Percentiles rank a stretch among this genome's conserved stretches.
Evolutionary conservation across 1,284 basidiomycete species (phyloP).

Genomic region (Ceratorhiza oryzae-sativae): DNA sequence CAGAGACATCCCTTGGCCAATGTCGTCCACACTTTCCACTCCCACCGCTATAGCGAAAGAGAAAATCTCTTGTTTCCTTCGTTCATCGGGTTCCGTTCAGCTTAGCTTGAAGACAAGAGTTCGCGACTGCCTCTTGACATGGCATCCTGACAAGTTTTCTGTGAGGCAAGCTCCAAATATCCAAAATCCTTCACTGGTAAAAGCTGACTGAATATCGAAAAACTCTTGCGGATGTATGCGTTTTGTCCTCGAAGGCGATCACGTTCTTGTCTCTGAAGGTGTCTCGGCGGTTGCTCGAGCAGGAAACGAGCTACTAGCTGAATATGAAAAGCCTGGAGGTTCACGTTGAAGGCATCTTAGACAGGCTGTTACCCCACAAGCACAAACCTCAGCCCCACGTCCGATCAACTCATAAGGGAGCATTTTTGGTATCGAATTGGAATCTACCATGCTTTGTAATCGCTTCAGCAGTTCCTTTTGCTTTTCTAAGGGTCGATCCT

Average conservation of each 20-base stretch:
- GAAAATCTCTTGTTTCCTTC: conserved; percentile 16
- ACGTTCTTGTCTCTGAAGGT: neutral
- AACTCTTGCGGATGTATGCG: conserved; percentile 12
- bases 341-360: too few relatives aligned
- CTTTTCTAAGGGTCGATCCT: too few relatives aligned
- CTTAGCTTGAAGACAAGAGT: conserved; percentile 10
- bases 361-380: too few relatives aligned
- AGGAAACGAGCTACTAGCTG: conserved; percentile 12
- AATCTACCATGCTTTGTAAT: too few relatives aligned
- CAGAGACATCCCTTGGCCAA: conserved; percentile 35
- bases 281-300: conserved; percentile 25
- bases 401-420: too few relatives aligned
- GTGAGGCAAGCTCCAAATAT: neutral
- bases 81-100: neutral
- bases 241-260: conserved; percentile 18
- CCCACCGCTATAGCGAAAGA: conserved; percentile 20
- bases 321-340: too few relatives aligned
- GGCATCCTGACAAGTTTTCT: conserved; percentile 36
- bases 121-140: conserved; percentile 27
- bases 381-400: too few relatives aligned
- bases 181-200: neutral
- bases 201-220: neutral
- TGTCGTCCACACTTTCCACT: neutral
- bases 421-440: too few relatives aligned
- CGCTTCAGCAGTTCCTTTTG: too few relatives aligned